phyloP scores from a whole-genome alignment of 2,329 filamentous ascomycete species.

The Aspergillus caelatus region DNA sequence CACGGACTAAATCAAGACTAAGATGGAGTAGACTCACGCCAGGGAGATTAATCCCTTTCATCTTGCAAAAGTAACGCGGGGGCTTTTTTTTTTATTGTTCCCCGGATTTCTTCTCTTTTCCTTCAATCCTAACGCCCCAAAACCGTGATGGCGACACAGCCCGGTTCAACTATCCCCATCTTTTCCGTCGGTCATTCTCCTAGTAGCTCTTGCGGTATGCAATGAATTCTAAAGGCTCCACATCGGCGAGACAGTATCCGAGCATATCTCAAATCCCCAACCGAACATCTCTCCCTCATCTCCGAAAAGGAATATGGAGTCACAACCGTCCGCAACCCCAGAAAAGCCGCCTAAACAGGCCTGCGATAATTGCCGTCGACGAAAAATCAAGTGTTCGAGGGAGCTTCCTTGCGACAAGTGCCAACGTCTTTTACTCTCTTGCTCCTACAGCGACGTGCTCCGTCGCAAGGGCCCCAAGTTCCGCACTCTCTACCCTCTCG shows the following conservation, averaged over 20 bases:
- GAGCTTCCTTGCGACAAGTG: conserved; percentile 47
- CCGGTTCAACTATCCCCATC: neutral
- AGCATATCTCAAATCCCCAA: neutral
- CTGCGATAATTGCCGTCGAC: conserved; percentile 45
- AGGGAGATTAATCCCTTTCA: neutral
- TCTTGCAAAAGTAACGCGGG: conserved; percentile 8
- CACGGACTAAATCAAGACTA: neutral
- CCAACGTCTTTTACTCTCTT: conserved; percentile 38
- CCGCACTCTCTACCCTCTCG: conserved; percentile 41
- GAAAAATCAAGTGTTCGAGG: conserved; percentile 48
- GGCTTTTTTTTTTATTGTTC: conserved; percentile 13
- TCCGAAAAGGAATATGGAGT: conserved; percentile 24
- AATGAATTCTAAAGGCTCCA: conserved; percentile 8
- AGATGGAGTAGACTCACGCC: neutral
- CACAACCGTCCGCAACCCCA: conserved; percentile 18
- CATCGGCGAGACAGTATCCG: neutral
- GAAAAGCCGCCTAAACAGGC: conserved; percentile 38
- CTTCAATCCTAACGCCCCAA: neutral
- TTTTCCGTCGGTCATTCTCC: neutral
- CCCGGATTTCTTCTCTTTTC: conserved; percentile 18
- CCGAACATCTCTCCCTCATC: neutral
- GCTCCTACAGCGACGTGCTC: conserved; percentile 43
- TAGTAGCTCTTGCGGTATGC: neutral
- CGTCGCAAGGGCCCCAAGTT: conserved; percentile 45
- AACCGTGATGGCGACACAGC: neutral